A percentile compares a stretch with the other conserved stretches of the same genome.
phyloP scores from a whole-genome alignment of 441 rosid species.

The Kokia cookei region DNA sequence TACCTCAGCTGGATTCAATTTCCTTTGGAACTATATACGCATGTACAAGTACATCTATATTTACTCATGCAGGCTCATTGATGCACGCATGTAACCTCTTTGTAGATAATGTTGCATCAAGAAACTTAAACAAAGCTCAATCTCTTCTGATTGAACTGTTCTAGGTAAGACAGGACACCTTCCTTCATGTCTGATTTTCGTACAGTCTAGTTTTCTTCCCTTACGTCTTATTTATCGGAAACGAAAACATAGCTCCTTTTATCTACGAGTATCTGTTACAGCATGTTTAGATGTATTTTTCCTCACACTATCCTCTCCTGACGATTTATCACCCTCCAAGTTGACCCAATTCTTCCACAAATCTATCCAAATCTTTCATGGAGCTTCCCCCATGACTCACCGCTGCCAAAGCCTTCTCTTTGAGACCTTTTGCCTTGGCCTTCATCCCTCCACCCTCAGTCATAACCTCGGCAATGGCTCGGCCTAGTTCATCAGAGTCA shows the following conservation, averaged over 20 bases:
- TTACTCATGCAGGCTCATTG: not conserved
- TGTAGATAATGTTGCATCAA: not conserved
- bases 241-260: too few species aligned
- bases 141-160: not conserved
- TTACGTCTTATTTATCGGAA: too few species aligned
- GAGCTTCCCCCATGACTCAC: slow-evolving; percentile 33
- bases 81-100: not conserved
- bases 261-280: too few species aligned
- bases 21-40: not conserved
- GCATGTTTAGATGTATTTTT: too few species aligned
- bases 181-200: too few species aligned
- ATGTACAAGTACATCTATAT: not conserved
- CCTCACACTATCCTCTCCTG: too few species aligned
- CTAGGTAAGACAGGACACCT: not conserved
- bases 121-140: not conserved
- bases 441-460: slow-evolving; percentile 7
- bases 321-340: not conserved
- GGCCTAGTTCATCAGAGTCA: slow-evolving; percentile 28
- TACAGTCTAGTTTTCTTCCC: too few species aligned
- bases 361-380: slow-evolving; percentile 22
- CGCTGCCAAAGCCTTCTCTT: slow-evolving; percentile 27
- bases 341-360: slow-evolving; percentile 22
- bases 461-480: slow-evolving; percentile 12
- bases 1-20: not conserved
- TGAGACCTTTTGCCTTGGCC: slow-evolving; percentile 19